Base-by-base conservation (phyloP, 2,329 filamentous ascomycete species). In the Colletotrichum sp. region DNA sequence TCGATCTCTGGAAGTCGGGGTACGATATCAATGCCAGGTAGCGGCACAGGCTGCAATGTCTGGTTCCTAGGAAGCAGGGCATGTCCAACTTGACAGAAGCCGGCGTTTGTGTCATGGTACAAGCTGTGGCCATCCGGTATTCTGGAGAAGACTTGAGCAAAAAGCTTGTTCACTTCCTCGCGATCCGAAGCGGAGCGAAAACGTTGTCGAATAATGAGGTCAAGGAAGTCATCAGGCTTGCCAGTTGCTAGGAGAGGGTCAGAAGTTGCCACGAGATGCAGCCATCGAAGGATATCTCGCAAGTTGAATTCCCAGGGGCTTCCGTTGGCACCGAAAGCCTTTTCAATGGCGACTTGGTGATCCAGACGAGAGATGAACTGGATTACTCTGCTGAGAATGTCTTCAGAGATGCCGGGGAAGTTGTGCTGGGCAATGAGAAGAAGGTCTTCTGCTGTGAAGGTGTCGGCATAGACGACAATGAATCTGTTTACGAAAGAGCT, bases 401-500 rank as follows among this genome's bases (percentile, higher is more conserved):
- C 86, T 0, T 86, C 79, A 1, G 91, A 84, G 26, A 96, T 89
- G 2, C 86, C 83, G 0, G 95, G 93, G 81, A 95, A 98, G 77
- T 95, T 92, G 79, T 94, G 94, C 30, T 90, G 88, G 63, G 96
- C 98, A 78, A 99, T 99, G 63, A 94, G 87, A 76, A 93, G 90
- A 75, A 99, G 86, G 86, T 99, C 97, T 36, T 95, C 90, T 30
- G 94, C 89, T 18, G 91, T 94, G 83, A 99, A 97, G 6, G 96
- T 91, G 81, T 99, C 97, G 74, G 97, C 96, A 85, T 99, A 99
- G 0, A 99, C 98, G 21, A 99, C 96, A 49, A 98, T 97, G 83
- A 99, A 99, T 62, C 98, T 94, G 83, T 99, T 99, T 77, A 99
- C 97, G 81, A 99, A 99, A 1, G 97, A 99, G 73, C 94, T 95